These are phyloP conservation scores for Monosporascus sp. DNA, from an alignment of 2,329 filamentous ascomycete genomes.

Conservation along the genomic window DNA sequence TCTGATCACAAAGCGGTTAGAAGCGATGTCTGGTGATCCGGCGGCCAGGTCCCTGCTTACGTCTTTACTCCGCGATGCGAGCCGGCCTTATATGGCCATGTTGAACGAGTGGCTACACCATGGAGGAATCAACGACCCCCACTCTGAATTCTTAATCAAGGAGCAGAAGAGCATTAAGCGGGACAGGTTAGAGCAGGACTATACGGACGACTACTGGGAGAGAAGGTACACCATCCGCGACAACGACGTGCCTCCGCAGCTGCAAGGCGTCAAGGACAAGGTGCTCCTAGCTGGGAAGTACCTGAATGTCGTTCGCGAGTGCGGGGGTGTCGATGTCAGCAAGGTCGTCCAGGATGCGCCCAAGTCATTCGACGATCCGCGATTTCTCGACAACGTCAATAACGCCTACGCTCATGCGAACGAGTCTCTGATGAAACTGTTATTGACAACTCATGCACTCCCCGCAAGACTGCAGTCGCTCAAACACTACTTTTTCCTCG, in stretches of 20 bases:
- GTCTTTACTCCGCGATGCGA: constrained; percentile 78
- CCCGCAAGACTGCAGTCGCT: constrained; percentile 82
- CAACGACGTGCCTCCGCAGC: constrained; percentile 83
- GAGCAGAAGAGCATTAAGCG: constrained; percentile 93
- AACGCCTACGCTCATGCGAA: constrained; percentile 93
- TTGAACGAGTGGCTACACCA: constrained; percentile 98
- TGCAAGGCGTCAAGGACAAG: constrained; percentile 88
- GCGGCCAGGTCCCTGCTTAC: constrained; percentile 78
- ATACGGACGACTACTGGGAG: constrained; percentile 99
- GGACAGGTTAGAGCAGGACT: constrained; percentile 88
- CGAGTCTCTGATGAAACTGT: constrained; percentile 81
- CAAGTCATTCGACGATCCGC: constrained; percentile 81
- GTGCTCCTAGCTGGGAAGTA: constrained; percentile 95
- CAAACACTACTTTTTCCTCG: constrained; percentile 99
- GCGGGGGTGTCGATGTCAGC: constrained; percentile 90
- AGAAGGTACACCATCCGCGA: constrained; percentile 93
- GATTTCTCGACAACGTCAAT: constrained; percentile 94
- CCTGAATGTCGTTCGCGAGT: constrained; percentile 94
- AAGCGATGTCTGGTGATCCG: constrained; percentile 90
- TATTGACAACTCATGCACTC: constrained; percentile 88
- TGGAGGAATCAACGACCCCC: constrained; percentile 89
- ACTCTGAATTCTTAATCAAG: constrained; percentile 89
- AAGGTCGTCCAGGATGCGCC: constrained; percentile 86
- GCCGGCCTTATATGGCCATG: constrained; percentile 95
- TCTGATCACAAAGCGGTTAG: constrained; percentile 76